Conservation (phyloP, 225 moss, liverwort and hornwort genomes). For the Neckera pumila region DNA sequence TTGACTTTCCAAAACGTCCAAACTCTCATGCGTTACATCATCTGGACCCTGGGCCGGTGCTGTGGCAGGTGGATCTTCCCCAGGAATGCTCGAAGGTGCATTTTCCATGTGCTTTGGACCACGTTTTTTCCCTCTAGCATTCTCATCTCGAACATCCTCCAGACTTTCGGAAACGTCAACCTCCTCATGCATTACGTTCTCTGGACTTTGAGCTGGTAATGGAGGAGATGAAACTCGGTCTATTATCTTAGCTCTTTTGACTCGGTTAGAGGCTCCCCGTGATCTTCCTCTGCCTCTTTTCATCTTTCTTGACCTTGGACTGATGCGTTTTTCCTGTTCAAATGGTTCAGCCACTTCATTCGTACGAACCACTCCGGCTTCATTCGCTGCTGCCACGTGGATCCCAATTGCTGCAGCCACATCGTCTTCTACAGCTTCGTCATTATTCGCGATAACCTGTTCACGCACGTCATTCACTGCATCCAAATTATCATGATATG, state of each 20-base stretch:
- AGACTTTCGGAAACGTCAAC: background rate
- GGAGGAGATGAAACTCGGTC: background rate
- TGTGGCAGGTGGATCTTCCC: background rate
- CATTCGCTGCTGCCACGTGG: background rate
- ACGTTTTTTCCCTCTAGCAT: background rate
- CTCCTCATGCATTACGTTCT: background rate
- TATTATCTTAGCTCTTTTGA: conserved; percentile 9
- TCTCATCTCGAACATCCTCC: background rate
- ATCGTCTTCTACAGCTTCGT: background rate
- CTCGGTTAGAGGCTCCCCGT: background rate
- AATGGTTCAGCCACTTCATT: conserved; percentile 3
- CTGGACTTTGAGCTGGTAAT: background rate
- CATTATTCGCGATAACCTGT: background rate
- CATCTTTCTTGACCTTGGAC: background rate
- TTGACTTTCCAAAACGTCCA: background rate
- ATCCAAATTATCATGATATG: background rate
- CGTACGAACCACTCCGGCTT: background rate
- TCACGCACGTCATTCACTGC: background rate
- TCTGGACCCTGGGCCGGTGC: background rate
- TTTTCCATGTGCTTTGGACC: background rate
- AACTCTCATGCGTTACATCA: background rate
- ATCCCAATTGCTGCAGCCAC: background rate
- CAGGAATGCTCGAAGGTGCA: background rate
- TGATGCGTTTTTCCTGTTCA: background rate
- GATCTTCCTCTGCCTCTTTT: conserved; percentile 16